phyloP scores from a whole-genome alignment of 2,329 filamentous ascomycete genomes.

The Thermoascus crustaceus region DNA sequence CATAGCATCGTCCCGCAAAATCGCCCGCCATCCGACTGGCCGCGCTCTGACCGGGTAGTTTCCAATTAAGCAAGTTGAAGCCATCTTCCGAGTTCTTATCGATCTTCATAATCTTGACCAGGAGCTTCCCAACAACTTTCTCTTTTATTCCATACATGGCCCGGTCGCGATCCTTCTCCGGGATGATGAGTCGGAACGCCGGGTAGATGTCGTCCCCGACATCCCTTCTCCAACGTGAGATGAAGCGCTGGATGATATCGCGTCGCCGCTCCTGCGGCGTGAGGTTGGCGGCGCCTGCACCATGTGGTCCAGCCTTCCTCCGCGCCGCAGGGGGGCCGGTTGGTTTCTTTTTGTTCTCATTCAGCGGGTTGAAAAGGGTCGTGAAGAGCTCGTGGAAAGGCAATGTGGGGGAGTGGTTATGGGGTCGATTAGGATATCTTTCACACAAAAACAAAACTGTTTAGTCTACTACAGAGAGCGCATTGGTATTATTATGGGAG shows the following conservation, averaged over 20 bases:
- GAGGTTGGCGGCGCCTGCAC: conserved; percentile 39
- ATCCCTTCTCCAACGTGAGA: conserved; percentile 75
- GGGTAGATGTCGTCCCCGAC: conserved; percentile 92
- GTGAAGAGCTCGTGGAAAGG: conserved; percentile 73
- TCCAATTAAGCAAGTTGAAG: conserved; percentile 82
- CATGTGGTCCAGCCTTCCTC: conserved; percentile 53
- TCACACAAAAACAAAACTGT: too few species aligned
- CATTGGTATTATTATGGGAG: not conserved
- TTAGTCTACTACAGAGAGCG: not conserved
- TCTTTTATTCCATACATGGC: conserved; percentile 94
- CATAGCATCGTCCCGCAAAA: conserved; percentile 81
- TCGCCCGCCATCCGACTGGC: conserved; percentile 69
- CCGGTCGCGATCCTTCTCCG: conserved; percentile 85
- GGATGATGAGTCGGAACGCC: conserved; percentile 80
- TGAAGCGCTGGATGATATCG: conserved; percentile 77
- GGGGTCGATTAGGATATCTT: conserved; percentile 74
- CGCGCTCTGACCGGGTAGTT: conserved; percentile 64
- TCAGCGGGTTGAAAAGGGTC: conserved; percentile 71
- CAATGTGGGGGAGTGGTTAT: conserved; percentile 69
- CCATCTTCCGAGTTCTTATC: conserved; percentile 85
- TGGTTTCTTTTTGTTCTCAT: conserved; percentile 67
- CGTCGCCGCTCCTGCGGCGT: conserved; percentile 71
- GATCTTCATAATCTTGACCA: conserved; percentile 91
- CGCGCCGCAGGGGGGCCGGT: conserved; percentile 47
- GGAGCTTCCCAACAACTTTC: conserved; percentile 75